These are phyloP conservation scores for Saururus chinensis DNA, from an alignment of 164 flowering plant genomes.

Conservation along the genomic window DNA sequence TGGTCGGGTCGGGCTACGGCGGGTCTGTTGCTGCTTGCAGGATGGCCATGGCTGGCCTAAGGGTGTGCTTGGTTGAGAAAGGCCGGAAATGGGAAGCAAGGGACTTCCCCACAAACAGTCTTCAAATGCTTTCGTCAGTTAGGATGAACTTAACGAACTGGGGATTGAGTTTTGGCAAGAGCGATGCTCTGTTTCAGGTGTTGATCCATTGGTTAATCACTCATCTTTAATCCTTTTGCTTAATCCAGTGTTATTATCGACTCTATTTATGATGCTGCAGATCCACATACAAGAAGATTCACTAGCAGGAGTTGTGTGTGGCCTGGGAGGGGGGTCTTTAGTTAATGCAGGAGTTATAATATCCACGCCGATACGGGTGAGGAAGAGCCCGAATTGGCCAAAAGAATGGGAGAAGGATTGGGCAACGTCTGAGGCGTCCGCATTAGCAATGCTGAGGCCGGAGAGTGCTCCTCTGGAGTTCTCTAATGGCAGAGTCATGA, in stretches of 20 bases:
- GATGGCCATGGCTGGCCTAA: slow-evolving; percentile 40
- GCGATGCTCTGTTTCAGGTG: slow-evolving; percentile 56
- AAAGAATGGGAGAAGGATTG: slow-evolving; percentile 49
- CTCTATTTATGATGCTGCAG: slow-evolving; percentile 14
- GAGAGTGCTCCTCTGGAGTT: slow-evolving; percentile 37
- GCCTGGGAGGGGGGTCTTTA: slow-evolving; percentile 58
- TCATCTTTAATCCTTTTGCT: background rate
- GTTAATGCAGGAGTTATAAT: slow-evolving; percentile 53
- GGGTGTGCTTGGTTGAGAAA: slow-evolving; percentile 51
- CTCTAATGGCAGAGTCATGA: slow-evolving; percentile 30
- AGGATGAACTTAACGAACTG: slow-evolving; percentile 26
- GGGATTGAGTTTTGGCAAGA: slow-evolving; percentile 37
- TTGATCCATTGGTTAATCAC: background rate
- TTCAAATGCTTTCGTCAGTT: slow-evolving; percentile 25
- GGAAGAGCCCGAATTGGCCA: slow-evolving; percentile 47
- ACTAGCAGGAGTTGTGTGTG: slow-evolving; percentile 34
- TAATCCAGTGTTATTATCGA: background rate
- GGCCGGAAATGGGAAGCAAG: slow-evolving; percentile 45
- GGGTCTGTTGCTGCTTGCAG: slow-evolving; percentile 57
- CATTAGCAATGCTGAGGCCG: slow-evolving; percentile 31
- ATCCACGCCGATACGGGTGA: slow-evolving; percentile 36
- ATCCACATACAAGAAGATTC: slow-evolving; percentile 35
- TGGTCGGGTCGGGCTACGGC: slow-evolving; percentile 58
- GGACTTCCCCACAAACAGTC: slow-evolving; percentile 39
- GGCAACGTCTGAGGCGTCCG: slow-evolving; percentile 42